phyloP scores from a whole-genome alignment of 139 green algal species.

The Zygnema cylindricum region DNA sequence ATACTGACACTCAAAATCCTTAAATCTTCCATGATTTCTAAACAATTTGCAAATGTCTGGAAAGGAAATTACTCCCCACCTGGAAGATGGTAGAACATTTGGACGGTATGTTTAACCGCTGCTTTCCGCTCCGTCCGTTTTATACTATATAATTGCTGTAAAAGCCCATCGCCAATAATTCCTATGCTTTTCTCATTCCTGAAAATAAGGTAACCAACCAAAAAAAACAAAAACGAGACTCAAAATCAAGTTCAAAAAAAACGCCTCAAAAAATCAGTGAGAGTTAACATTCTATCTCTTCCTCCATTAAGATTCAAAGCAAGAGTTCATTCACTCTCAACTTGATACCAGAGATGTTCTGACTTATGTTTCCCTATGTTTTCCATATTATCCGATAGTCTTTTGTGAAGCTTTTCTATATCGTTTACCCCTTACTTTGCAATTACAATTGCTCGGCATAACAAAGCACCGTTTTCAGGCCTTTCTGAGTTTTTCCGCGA shows the following conservation, averaged over 20 bases:
- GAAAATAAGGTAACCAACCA: neutral
- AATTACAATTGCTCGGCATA: too few relatives aligned
- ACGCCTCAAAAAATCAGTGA: neutral
- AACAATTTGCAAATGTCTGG: too few relatives aligned
- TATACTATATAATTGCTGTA: neutral
- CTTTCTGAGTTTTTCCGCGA: too few relatives aligned
- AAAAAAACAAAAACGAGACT: neutral
- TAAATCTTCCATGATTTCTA: too few relatives aligned
- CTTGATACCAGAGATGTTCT: neutral
- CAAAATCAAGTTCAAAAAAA: neutral
- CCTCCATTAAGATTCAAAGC: too few relatives aligned
- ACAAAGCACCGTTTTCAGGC: too few relatives aligned
- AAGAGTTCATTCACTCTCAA: neutral
- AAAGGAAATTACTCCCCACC: too few relatives aligned
- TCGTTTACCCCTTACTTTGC: too few relatives aligned
- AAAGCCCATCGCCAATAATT: neutral
- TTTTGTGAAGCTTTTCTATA: too few relatives aligned
- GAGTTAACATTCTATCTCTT: too few relatives aligned
- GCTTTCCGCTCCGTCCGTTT: neutral
- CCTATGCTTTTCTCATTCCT: neutral
- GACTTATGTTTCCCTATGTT: neutral
- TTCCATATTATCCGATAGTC: neutral
- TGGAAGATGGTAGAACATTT: neutral
- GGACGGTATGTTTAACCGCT: neutral
- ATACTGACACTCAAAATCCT: too few relatives aligned